Evolutionary conservation across 2,329 filamentous ascomycete genomes (phyloP).

Genomic region (Arthrobotrys sphaeroides): DNA sequence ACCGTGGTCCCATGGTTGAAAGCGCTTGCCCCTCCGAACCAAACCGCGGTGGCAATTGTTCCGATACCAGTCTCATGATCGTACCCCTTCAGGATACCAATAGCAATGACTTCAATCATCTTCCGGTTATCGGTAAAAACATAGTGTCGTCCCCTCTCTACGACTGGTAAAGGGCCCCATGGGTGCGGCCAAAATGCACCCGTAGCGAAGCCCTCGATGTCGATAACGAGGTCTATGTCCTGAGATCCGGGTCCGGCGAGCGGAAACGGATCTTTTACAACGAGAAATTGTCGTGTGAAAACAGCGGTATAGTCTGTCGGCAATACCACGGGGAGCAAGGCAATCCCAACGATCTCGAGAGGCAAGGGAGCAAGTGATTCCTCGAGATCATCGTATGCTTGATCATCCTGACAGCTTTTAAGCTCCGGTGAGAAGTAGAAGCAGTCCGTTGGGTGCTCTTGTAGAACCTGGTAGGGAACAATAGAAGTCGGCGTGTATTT

Average conservation of each 20-base stretch:
- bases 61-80: constrained; percentile 10
- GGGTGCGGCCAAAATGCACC: constrained; percentile 43
- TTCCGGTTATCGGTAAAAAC: constrained; percentile 25
- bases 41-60: constrained; percentile 18
- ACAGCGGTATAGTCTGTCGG: constrained; percentile 21
- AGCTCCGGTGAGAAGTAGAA: constrained; percentile 32
- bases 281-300: constrained; percentile 33
- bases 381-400: constrained; percentile 11
- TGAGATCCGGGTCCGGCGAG: background rate
- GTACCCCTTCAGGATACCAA: constrained; percentile 29
- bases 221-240: constrained; percentile 42
- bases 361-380: constrained; percentile 25
- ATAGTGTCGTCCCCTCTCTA: constrained; percentile 22
- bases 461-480: constrained; percentile 8
- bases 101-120: constrained; percentile 29
- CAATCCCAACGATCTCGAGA: constrained; percentile 20
- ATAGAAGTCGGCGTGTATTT: constrained; percentile 21
- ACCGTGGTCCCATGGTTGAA: constrained; percentile 36
- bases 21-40: constrained; percentile 34
- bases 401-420: constrained; percentile 21
- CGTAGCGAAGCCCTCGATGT: constrained; percentile 32
- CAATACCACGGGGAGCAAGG: constrained; percentile 27
- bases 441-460: background rate
- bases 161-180: constrained; percentile 30
- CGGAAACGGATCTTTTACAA: constrained; percentile 38